phyloP scores from a whole-genome alignment of 768 basidiomycete species.

The Trametes cingulata region DNA sequence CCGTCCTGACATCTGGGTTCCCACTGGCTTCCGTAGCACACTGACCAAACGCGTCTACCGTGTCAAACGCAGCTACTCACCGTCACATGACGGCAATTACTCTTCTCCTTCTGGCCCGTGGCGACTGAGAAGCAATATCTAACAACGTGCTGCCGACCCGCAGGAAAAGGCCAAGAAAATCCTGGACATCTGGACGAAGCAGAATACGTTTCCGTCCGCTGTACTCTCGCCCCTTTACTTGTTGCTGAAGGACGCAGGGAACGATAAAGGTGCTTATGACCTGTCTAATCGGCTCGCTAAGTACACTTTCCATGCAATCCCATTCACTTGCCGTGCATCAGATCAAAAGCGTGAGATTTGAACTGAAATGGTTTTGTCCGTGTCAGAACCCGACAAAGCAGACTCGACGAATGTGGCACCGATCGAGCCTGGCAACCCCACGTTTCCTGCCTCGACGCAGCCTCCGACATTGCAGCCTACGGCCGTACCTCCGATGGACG shows the following conservation, averaged over 20 bases:
- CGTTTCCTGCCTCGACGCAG: conserved; percentile 20
- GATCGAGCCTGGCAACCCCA: conserved; percentile 21
- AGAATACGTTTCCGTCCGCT: conserved; percentile 80
- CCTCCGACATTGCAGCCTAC: conserved; percentile 28
- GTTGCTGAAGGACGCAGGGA: conserved; percentile 58
- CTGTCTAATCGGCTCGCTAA: conserved; percentile 71
- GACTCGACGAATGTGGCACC: conserved; percentile 25
- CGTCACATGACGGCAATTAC: conserved; percentile 26
- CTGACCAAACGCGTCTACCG: conserved; percentile 3
- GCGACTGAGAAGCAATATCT: conserved; percentile 35
- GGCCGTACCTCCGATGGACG: conserved; percentile 30
- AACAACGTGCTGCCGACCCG: conserved; percentile 39
- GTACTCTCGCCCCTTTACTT: conserved; percentile 73
- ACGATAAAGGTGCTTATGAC: conserved; percentile 84
- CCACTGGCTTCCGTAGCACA: not conserved
- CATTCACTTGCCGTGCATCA: conserved; percentile 52
- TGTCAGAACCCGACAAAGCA: conserved; percentile 45
- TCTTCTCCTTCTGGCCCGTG: conserved; percentile 30
- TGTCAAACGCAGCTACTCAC: not conserved
- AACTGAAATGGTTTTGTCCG: conserved; percentile 73
- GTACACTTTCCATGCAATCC: conserved; percentile 73
- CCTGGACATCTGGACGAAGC: conserved; percentile 96
- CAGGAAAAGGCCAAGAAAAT: conserved; percentile 98
- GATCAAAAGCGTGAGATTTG: conserved; percentile 53
- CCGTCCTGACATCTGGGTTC: not conserved